These are phyloP conservation scores for Gentiana dahurica DNA, from an alignment of 257 asterid genomes.

Conservation along the genomic window DNA sequence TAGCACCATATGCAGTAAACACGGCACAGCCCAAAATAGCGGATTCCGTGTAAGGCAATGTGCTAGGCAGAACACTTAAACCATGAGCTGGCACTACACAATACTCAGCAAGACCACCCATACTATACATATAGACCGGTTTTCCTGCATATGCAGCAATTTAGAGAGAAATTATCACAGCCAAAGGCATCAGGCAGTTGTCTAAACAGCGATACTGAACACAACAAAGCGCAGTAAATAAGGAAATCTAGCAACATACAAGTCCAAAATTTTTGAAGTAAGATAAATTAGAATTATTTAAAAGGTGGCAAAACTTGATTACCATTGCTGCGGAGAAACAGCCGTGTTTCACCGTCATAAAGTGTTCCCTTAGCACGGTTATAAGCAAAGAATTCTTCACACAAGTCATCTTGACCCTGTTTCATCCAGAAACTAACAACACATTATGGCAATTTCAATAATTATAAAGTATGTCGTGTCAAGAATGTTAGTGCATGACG, in stretches of 20 bases:
- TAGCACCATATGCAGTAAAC: conserved; percentile 98
- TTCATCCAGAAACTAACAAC: conserved; percentile 18
- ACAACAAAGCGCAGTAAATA: background rate
- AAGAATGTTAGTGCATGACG: background rate
- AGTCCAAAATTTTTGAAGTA: too few species aligned
- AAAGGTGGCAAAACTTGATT: conserved; percentile 2
- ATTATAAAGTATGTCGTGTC: background rate
- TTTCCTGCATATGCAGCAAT: conserved; percentile 50
- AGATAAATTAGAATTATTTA: background rate
- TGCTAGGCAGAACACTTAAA: conserved; percentile 57
- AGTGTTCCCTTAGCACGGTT: conserved; percentile 98
- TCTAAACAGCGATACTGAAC: background rate
- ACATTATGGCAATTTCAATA: background rate
- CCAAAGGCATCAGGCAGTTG: conserved; percentile 9
- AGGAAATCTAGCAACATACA: too few species aligned
- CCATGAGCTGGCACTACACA: conserved; percentile 96
- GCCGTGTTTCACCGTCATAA: conserved; percentile 94
- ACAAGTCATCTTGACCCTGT: conserved; percentile 97
- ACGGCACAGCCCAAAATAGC: conserved; percentile 96
- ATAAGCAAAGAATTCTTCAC: conserved; percentile 83
- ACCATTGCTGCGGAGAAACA: conserved; percentile 81
- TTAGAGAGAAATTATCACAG: conserved; percentile 11
- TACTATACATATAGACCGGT: conserved; percentile 96
- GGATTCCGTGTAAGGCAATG: conserved; percentile 90
- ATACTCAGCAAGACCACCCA: conserved; percentile 99